Base-by-base conservation (phyloP, 352 stramenopile species). In the Pythium chondricola region DNA sequence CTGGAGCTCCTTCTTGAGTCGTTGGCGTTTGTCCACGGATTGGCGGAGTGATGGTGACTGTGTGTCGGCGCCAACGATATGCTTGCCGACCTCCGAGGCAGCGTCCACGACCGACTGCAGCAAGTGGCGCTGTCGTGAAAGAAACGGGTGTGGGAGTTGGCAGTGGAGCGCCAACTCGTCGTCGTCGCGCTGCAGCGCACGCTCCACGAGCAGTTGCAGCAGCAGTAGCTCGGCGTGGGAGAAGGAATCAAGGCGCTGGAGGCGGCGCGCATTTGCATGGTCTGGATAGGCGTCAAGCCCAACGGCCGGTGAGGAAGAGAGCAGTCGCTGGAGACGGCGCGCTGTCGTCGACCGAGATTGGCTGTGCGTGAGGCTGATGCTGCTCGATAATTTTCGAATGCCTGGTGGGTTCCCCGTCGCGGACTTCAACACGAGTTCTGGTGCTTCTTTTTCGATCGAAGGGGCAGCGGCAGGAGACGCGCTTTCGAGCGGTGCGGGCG, bases 151-250 rank as follows among this genome's bases (percentile, higher is more conserved):
- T 13, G 7, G 22, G 5, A 21, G 7, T 13, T 18, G n/a, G n/a
- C 48, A 25, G n/a, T 26, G 2, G 4, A 30, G 61, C 4, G 45
- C 54, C 38, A 35, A 21, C 25, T 44, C 50, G 66, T 72, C 42
- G 67, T 52, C 22, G 72, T 29, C 2, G 66, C 64, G 26, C 29
- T 27, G 42, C 4, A 30, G 26, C 42, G 42, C 42, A 17, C 27
- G 27, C 4, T 30, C 66, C 2, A 85, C 74, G 14, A 85, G 63
- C 27, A 72, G 64, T 30, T 73, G 71, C 40, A 89, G 65, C 43
- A 68, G 65, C 30, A 65, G 69, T 44, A 89, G 61, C 63, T 89
- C 78, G 11, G 74, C 61, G 17, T 71, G 58, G 16, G 57, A 66
- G 61, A 74, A 85, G 30, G 63, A 63, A 57, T 89, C 64, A 26